Evolutionary conservation across 305 asterid genomes (phyloP), one percentile per base, ranked within the genome.

Genomic region (Fraxinus baroniana): DNA sequence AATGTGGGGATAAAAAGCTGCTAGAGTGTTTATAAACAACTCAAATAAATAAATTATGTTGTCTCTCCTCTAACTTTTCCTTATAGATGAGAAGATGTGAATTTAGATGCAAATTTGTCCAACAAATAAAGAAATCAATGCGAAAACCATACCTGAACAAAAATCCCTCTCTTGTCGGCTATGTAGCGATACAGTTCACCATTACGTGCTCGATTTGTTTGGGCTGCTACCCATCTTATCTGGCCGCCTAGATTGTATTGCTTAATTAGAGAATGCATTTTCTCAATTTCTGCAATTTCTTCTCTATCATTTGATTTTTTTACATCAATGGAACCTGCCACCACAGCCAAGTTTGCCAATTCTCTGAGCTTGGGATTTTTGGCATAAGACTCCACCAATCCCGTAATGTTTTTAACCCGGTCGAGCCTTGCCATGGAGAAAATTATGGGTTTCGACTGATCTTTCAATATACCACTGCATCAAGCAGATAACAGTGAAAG

Each of bases 371-470:
- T 89, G 55, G 80, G 82, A 74, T 92, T 93, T 83, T 93, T 94
- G 39, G 91, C 95, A 79, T 93, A 94, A 93, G 91, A 81, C 86
- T 96, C 99, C 79, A 94, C 98, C 85, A 94, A 85, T 15, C 99
- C 99, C 1, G 98, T 79, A 26, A 96, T 96, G 92, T 96, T 96
- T 44, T 96, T 96, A 4, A 94, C 98, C 17, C 84, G 92, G 84
- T 96, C 99, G 20, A 96, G 99, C 93, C 99, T 94, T 33, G 99
- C 99, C 98, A 94, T 96, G 32, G 99, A 93, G 90, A 96, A 96
- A 62, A 96, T 93, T 79, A 94, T 87, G 70, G 99, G 98, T 85
- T 96, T 96, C 9, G 98, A 89, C 49, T 79, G 87, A 83, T 94
- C 98, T 79, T 85, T 77, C 83, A 96, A 49, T 39, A 72, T 76